These are phyloP conservation scores for Penicillium digitatum DNA, from an alignment of 2,329 filamentous ascomycete species.

Conservation along the genomic window DNA sequence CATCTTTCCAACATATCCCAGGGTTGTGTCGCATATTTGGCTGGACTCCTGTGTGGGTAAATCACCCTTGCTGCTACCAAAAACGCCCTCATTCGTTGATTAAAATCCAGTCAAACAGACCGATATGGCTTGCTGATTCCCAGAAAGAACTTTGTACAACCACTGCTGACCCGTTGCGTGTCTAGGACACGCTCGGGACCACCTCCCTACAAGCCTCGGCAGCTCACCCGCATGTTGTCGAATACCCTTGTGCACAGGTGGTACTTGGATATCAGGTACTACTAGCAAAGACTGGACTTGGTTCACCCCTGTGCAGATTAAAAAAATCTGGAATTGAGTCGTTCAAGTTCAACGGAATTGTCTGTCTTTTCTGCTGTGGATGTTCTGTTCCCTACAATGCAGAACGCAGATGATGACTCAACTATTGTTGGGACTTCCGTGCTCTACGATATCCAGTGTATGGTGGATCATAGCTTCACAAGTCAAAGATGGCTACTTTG, in stretches of 20 bases:
- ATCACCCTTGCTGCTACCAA: background rate
- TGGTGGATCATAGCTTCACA: background rate
- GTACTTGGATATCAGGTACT: background rate
- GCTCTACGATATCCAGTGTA: slow-evolving; percentile 10
- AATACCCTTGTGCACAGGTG: background rate
- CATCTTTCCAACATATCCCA: too few relatives aligned
- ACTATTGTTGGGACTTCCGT: background rate
- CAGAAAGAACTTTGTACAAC: background rate
- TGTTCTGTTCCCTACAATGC: slow-evolving; percentile 9
- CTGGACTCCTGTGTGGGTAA: background rate
- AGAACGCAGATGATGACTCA: slow-evolving; percentile 8
- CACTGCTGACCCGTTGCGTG: background rate
- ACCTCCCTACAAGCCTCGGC: background rate
- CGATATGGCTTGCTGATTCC: too few relatives aligned
- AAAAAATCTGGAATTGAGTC: background rate
- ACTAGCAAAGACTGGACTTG: background rate
- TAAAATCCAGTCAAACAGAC: background rate
- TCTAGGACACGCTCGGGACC: background rate
- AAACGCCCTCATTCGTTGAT: background rate
- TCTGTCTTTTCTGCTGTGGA: background rate
- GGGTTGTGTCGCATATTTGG: background rate
- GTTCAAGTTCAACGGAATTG: background rate
- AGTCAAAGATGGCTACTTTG: background rate
- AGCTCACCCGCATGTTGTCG: background rate
- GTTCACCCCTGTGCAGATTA: background rate